Evolutionary conservation across 768 basidiomycete species (phyloP).

Genomic region (Leccinellum luteum): DNA sequence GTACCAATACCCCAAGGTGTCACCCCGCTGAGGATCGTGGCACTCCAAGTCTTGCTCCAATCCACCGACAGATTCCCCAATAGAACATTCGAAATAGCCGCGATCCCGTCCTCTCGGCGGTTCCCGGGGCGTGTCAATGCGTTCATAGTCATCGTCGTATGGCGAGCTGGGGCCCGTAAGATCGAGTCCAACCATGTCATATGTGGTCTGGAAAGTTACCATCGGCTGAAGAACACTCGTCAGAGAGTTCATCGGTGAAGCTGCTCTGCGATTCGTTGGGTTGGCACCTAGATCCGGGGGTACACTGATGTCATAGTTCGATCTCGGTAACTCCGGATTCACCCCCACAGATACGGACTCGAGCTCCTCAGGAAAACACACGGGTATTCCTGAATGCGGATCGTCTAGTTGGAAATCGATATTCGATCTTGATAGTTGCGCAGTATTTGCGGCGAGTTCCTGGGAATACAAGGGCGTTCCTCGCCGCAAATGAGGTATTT

Average conservation of each 20-base stretch:
- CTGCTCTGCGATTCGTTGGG: not conserved
- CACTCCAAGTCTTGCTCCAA: slow-evolving; percentile 2
- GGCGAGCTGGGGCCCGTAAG: slow-evolving; percentile 12
- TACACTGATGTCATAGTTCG: not conserved
- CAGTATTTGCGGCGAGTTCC: not conserved
- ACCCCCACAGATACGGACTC: not conserved
- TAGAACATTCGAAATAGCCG: not conserved
- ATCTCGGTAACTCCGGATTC: not conserved
- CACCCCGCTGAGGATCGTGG: not conserved
- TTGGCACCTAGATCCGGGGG: not conserved
- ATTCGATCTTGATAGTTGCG: not conserved
- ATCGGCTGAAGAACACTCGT: slow-evolving; percentile 2
- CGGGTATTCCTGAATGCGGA: not conserved
- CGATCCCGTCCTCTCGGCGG: not conserved
- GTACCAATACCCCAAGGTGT: slow-evolving; percentile 2
- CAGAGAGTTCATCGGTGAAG: slow-evolving; percentile 6
- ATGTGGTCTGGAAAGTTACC: slow-evolving; percentile 6
- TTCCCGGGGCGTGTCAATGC: not conserved
- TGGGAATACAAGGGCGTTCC: slow-evolving; percentile 9
- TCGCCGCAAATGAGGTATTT: not conserved
- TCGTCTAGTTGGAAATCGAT: slow-evolving; percentile 6
- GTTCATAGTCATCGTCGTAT: slow-evolving; percentile 2
- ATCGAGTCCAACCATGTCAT: slow-evolving; percentile 11
- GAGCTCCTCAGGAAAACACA: slow-evolving; percentile 8
- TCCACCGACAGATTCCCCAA: not conserved